Evolutionary conservation across 2,329 filamentous ascomycete genomes (phyloP), one percentile per base, ranked within the genome.

Genomic region (Ascochyta koolunga): DNA sequence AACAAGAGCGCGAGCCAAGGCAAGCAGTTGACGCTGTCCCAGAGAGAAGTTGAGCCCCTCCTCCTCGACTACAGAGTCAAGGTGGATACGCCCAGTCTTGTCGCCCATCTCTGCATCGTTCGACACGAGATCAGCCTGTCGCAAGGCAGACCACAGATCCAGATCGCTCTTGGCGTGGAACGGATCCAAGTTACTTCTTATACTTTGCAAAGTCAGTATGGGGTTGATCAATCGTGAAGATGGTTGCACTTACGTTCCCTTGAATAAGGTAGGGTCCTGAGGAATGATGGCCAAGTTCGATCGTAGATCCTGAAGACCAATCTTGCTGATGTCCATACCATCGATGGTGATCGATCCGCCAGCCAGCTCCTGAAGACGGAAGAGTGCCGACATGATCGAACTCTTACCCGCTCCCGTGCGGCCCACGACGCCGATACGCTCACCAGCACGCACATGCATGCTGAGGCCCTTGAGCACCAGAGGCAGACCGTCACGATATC

Each of bases 31-130:
- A 3, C 95, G 86, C 77, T 98, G 93, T 6, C 93, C 93, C 9
- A 98, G 87, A 0, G 91, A 96, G 80, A 96, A 97, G 76, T 98
- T 98, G 57, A 96, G 83, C n/a, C 95, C 95, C 77, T 97, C 93
- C 71, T 98, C 95, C 65, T 97, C 92, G 2, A 98, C 93, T 2
- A 86, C 69, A 15, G 84, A 89, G 75, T 98, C 93, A 19, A 99
- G 87, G 61, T 91, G 87, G 56, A 96, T 89, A 50, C 89, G 86
- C 9, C 75, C 74, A n/a, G 76, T 72, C 53, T 77, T 75, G 50
- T 82, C 76, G 10, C 76, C 71, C 40, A 80, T 77, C 11, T 71
- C 67, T 24, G 76, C 72, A 9, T 86, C 82, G 44, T 67, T 68
- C 4, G 70, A 72, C 2, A 91, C 84, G 2, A 95, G 81, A 73